Evolutionary conservation across 495 filamentous ascomycete genomes (phyloP), one percentile per base, ranked within the genome.

Genomic region (Neurospora cerealis): DNA sequence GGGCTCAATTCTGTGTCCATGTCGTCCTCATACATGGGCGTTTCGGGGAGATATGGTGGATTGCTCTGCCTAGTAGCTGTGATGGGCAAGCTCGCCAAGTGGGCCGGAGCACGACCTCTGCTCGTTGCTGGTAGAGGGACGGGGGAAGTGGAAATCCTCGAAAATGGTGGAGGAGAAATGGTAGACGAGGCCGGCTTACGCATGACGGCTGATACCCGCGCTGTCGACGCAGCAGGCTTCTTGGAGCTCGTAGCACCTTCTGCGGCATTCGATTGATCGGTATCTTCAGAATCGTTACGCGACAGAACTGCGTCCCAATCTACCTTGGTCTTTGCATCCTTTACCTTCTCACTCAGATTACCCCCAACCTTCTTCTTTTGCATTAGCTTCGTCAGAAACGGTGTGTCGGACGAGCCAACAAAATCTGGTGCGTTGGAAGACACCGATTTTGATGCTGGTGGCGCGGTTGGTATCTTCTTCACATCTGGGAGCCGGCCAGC

Each of bases 371-470:
- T 93, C 75, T 85, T 87, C 73, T 86, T 88, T 70, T 88, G 85
- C 83, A 95, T 87, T 71, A 93, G 80, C 13, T 88, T 87, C 40
- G 93, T 94, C 15, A 97, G 86, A 80, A 93, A 88, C 8, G 94
- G 94, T 4, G 90, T 90, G n/a, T 88, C 87, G 17, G 89, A 83
- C 15, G 93, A 93, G 24, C 87, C 87, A 34, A 85, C 81, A 75
- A 93, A 90, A 34, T 73, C 76, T 11, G 72, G 38, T 10, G 54
- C 32, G n/a, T n/a, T 71, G 39, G 70, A 21, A 8, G 73, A 69
- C 19, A 42, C 42, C 36, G 24, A 41, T 34, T 41, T 37, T 37
- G 42, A 60, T 37, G 41, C 40, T 38, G 69, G 69, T 60, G 72
- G 8, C 24, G 72, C 70, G 38, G 79, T 75, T 21, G 85, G 85